These are phyloP conservation scores for Sphaerulina populicola DNA, from an alignment of 2,329 filamentous ascomycete species.

Conservation along the genomic window DNA sequence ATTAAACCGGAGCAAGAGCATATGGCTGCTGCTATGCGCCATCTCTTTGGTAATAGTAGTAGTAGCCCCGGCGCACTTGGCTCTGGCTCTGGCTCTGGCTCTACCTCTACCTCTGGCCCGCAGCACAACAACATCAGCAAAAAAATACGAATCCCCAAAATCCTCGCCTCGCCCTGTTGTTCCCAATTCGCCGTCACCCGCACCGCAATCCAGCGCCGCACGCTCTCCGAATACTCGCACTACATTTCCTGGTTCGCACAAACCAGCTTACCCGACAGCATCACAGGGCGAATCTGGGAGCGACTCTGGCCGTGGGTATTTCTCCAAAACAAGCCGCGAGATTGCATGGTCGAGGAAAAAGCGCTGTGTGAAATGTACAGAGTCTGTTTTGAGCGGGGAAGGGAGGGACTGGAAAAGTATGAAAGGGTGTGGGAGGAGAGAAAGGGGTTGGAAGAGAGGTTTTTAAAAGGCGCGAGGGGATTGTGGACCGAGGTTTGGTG, in stretches of 20 bases:
- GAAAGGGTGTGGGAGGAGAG: constrained; percentile 18
- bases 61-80: no score
- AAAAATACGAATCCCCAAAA: constrained; percentile 9
- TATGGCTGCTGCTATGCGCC: constrained; percentile 14
- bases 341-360: constrained; percentile 13
- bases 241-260: constrained; percentile 14
- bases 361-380: constrained; percentile 18
- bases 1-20: constrained; percentile 18
- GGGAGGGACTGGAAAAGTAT: constrained; percentile 10
- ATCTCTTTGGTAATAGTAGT: constrained; percentile 10
- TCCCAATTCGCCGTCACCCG: constrained; percentile 20
- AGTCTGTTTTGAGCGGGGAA: constrained; percentile 15
- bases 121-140: no score
- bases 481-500: constrained; percentile 7
- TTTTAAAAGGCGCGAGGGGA: neutral
- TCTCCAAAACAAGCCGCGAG: constrained; percentile 6
- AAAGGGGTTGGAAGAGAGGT: constrained; percentile 9
- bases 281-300: constrained; percentile 19
- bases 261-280: no score
- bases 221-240: constrained; percentile 14
- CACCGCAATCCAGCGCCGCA: constrained; percentile 11
- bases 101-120: no score
- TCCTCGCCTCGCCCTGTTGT: constrained; percentile 20
- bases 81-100: no score
- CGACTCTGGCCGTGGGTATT: constrained; percentile 22